Base-by-base conservation (phyloP, 352 stramenopile genomes). In the Globisporangium cederbergense region DNA sequence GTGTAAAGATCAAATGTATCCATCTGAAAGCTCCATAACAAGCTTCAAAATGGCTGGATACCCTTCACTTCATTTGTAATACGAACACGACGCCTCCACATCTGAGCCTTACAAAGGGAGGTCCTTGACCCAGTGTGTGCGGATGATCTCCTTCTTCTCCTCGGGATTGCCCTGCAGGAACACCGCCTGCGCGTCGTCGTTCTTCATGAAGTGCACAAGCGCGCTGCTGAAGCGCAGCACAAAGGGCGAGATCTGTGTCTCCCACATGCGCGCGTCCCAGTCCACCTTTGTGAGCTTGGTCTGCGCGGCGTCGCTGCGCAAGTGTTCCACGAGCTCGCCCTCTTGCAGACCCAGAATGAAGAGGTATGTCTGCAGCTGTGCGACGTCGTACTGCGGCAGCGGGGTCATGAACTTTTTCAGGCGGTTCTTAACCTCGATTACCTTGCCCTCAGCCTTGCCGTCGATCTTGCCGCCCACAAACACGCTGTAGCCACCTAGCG, bases 391-490 rank as follows among this genome's bases (percentile, higher is more conserved):
- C 65, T 74, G 78, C 6, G 87, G 87, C 60, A 95, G 65, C 11
- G 87, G 87, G 30, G 68, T 76, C 28, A 91, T 77, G 68, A 95
- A 95, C 13, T 64, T 58, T 40, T 73, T 79, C 60, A 95, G 58
- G 51, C 87, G 75, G 70, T 95, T 95, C 72, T 95, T 95, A 42
- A 95, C 85, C 58, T 95, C 87, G 51, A 95, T 79, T 18, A 95
- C 85, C 43, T 85, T 91, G 54, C 82, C 82, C 62, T 90, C 83
- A 2, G 75, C 77, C 61, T 76, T 76, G 22, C 87, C 87, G 66
- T 95, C 87, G 63, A 95, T 93, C 58, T 91, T 91, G 20, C 87
- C 87, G n/a, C 87, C 87, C 18, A 95, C 81, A 5, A 89, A 65
- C 54, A 95, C 72, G 20, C 86, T 67, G 62, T 78, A 88, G 20